These are phyloP conservation scores for Stachybotrys chartarum DNA, from an alignment of 2,329 filamentous ascomycete species.

Conservation along the genomic window DNA sequence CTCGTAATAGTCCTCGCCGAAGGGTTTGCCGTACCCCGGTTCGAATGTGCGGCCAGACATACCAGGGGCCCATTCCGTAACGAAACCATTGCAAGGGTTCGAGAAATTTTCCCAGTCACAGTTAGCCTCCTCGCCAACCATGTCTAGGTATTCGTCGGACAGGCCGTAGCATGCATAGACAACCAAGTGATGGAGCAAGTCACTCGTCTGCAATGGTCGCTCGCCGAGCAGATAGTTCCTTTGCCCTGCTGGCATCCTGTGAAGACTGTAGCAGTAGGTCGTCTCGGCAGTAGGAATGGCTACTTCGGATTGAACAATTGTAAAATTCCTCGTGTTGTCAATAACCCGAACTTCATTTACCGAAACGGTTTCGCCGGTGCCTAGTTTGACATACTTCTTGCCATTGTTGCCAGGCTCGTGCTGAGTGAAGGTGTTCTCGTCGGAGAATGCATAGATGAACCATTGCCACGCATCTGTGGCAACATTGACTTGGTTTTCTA, in stretches of 20 bases:
- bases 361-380: constrained; percentile 1
- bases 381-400: constrained; percentile 2
- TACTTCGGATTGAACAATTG: background rate
- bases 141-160: background rate
- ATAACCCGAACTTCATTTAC: background rate
- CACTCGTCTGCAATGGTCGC: constrained; percentile 1
- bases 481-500: constrained; percentile 2
- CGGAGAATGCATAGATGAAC: constrained; percentile 3
- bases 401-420: constrained; percentile 2
- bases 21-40: constrained; percentile 2
- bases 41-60: constrained; percentile 4
- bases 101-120: constrained; percentile 1
- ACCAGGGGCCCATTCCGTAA: constrained; percentile 3
- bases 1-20: constrained; percentile 3
- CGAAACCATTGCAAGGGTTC: constrained; percentile 3
- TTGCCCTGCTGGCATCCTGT: constrained; percentile 1
- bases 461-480: constrained; percentile 2
- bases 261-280: constrained; percentile 2
- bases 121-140: constrained; percentile 1
- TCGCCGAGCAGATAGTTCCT: constrained; percentile 2
- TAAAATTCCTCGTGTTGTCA: constrained; percentile 2
- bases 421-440: constrained; percentile 3
- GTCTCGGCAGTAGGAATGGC: constrained; percentile 2
- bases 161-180: constrained; percentile 3
- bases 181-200: constrained; percentile 2